Evolutionary conservation across 2,329 filamentous ascomycete species (phyloP), one percentile per base, ranked within the genome.

Genomic region (Talaromyces sp.): DNA sequence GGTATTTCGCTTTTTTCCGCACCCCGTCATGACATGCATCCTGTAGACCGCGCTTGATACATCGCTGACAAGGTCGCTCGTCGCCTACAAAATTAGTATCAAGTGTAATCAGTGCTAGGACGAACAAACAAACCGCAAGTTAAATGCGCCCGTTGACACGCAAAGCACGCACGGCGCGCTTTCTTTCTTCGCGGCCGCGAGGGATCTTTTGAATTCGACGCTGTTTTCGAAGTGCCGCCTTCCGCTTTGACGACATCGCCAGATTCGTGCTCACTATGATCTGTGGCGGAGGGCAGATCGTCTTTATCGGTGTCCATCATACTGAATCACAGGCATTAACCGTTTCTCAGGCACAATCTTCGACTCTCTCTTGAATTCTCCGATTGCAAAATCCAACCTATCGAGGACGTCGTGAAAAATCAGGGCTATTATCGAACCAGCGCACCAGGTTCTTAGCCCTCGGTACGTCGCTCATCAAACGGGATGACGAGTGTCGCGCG

Each of bases 1-100:
- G 90, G 78, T 99, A 99, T 78, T 99, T 99, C 61, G 95, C 95
- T 84, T 98, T 99, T 80, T 99, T 99, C 69, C 95, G 90, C 61
- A 98, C 93, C 63, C 95, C 95, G 75, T 99, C 95, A 77, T 97
- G 93, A 75, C 95, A 99, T 67, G 88, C 88, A 76, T 97, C 93
- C 73, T 93, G 91, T 25, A 98, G 86, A 54, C 92, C 92, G 72
- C 95, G 90, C 79, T 97, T 97, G 72, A 98, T 92, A 77, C 95
- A 99, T 73, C 95, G 86, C 74, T 93, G 88, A 76, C 95, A 99
- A 62, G 95, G 95, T 71, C 95, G 87, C 78, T 99, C 94, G 77
- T 99, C 95, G 73, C 94, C 95, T 98, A 74, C 61, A 68, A 68
- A 67, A 68, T 67, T 63, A 11, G 62, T 27, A 65, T 63, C 53